phyloP scores from a whole-genome alignment of 2,329 filamentous ascomycete genomes.

The Arthroderma uncinatum region DNA sequence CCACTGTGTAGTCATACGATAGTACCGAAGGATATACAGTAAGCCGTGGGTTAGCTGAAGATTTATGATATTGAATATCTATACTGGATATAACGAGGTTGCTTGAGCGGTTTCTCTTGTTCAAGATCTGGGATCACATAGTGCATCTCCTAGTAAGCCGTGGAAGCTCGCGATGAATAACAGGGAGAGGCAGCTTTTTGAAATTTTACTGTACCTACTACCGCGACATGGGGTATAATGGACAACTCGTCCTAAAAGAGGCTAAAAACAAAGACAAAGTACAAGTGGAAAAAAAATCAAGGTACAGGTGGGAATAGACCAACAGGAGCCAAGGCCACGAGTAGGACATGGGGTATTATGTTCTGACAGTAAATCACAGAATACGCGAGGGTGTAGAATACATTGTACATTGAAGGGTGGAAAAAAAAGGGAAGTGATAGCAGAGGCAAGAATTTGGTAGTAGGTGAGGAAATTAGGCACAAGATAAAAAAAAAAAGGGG shows the following conservation, averaged over 20 bases:
- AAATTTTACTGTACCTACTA: background rate
- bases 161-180: background rate
- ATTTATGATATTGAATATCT: too few relatives aligned
- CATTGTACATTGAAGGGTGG: background rate
- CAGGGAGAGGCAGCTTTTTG: background rate
- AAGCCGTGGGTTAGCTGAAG: too few relatives aligned
- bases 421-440: background rate
- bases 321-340: background rate
- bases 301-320: background rate
- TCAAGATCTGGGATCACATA: background rate
- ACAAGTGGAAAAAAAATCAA: background rate
- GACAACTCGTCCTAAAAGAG: too few relatives aligned
- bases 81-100: too few relatives aligned
- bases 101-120: too few relatives aligned
- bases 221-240: background rate
- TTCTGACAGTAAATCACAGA: background rate
- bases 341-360: background rate
- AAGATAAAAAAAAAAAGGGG: background rate
- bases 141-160: background rate
- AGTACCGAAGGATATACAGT: too few relatives aligned
- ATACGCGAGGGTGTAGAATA: background rate
- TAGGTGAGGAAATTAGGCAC: background rate
- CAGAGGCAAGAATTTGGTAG: background rate
- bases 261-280: background rate
- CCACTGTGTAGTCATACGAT: too few relatives aligned